Percentiles rank a stretch among this genome's conserved stretches.
These are phyloP conservation scores for Trichodelitschia bisporula DNA, from an alignment of 495 filamentous ascomycete species.

Conservation along the genomic window DNA sequence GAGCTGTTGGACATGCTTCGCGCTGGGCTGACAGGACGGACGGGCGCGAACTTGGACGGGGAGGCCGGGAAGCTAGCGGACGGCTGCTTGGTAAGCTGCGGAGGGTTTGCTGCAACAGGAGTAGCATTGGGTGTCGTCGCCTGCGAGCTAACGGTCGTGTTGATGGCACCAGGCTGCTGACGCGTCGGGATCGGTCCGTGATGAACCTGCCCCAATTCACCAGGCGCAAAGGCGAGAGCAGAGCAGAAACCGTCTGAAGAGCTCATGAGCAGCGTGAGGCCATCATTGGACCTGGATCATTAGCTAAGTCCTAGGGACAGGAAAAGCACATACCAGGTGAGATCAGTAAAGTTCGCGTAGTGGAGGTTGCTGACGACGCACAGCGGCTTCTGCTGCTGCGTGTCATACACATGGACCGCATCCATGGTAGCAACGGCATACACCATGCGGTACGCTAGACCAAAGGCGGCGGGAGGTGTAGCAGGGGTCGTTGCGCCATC, in stretches of 20 bases:
- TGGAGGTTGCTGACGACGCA: conserved; percentile 91
- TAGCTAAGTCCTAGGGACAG: conserved; percentile 5
- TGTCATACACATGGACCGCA: conserved; percentile 89
- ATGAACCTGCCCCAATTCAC: conserved; percentile 75
- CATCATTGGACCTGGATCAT: conserved; percentile 66
- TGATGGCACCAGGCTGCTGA: not conserved
- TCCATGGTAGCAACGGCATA: conserved; percentile 97
- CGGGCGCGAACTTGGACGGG: conserved; percentile 23
- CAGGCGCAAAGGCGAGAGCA: conserved; percentile 54
- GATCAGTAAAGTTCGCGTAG: conserved; percentile 88
- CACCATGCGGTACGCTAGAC: conserved; percentile 74
- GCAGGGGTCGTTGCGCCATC: conserved; percentile 25
- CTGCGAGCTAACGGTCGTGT: conserved; percentile 2
- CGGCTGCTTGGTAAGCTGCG: conserved; percentile 9
- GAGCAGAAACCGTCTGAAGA: conserved; percentile 98
- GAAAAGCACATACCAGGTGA: conserved; percentile 50
- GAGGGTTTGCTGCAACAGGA: conserved; percentile 4
- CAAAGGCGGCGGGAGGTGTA: conserved; percentile 41
- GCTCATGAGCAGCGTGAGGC: conserved; percentile 75
- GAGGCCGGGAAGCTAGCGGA: conserved; percentile 22
- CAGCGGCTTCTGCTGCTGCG: conserved; percentile 81
- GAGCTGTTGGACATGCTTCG: too few species aligned
- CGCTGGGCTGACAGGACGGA: too few species aligned
- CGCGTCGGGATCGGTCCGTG: conserved; percentile 26
- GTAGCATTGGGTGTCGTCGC: conserved; percentile 10